Percentiles rank a stretch among this genome's conserved stretches.
Evolutionary conservation across 1,284 basidiomycete species (phyloP).

Genomic region (Austroboletus niveus): DNA sequence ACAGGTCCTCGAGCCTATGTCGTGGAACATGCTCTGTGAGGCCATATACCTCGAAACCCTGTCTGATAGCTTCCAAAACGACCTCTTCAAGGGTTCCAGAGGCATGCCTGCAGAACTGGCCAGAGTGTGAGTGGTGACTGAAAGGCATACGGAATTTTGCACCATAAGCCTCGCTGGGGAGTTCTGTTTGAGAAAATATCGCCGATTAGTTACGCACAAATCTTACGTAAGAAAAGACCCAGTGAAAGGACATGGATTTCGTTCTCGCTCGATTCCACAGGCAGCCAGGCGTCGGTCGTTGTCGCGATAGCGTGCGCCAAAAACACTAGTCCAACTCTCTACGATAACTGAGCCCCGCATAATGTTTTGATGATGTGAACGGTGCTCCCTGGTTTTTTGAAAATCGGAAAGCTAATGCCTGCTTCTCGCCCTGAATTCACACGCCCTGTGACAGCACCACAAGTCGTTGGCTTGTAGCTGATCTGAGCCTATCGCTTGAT

Average conservation of each 20-base stretch:
- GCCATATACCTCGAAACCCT: slow-evolving; percentile 83
- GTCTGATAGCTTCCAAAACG: slow-evolving; percentile 72
- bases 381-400: slow-evolving; percentile 20
- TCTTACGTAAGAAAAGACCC: slow-evolving; percentile 22
- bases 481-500: neutral
- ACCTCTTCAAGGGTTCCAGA: slow-evolving; percentile 75
- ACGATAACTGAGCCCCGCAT: slow-evolving; percentile 18
- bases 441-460: slow-evolving; percentile 9
- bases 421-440: slow-evolving; percentile 32
- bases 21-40: slow-evolving; percentile 95
- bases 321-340: slow-evolving; percentile 1
- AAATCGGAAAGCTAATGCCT: slow-evolving; percentile 31
- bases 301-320: neutral
- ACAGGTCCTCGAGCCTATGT: slow-evolving; percentile 78
- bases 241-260: neutral
- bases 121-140: slow-evolving; percentile 95
- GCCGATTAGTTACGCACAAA: neutral
- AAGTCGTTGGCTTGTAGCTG: neutral
- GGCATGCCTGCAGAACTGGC: slow-evolving; percentile 95
- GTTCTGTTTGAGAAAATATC: slow-evolving; percentile 5
- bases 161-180: neutral
- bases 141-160: slow-evolving; percentile 61
- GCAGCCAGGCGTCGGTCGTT: neutral
- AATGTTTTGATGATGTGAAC: slow-evolving; percentile 20
- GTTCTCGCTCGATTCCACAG: neutral